Evolutionary conservation across 345 rosid genomes (phyloP), one percentile per base, ranked within the genome.

Genomic region (Eucalyptus marginata): DNA sequence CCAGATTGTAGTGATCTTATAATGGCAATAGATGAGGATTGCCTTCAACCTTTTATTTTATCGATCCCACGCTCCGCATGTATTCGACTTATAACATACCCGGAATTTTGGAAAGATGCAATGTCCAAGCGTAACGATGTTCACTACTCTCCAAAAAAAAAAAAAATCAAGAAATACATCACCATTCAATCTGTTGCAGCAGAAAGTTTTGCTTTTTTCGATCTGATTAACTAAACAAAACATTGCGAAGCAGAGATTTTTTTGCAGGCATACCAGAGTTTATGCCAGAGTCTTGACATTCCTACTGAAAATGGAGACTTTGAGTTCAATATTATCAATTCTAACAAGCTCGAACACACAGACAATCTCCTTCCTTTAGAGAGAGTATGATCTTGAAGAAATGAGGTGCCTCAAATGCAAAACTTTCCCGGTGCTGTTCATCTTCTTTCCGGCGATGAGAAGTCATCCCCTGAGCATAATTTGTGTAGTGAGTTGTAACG

Each of bases 91-190:
- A 51, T 51, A 51, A 51, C 54, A 3, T 51, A 51, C 18, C 54
- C 20, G 18, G 20, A 51, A 51, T 51, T 51, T 51, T 51, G 2
- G 54, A 16, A 52, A n/a, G n/a, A n/a, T n/a, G n/a, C 18, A 47
- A 1, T 47, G 1, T 47, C n/a, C 66, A 3, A 3, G 7, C 27
- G 31, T 12, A 0, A 5, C n/a, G n/a, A n/a, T 3, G 7, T 59
- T 64, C 1, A 4, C 36, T 14, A 14, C 33, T 64, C 36, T 64
- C 36, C 76, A n/a, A 13, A 6, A 14, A 64, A n/a, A 4, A n/a
- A n/a, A n/a, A n/a, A n/a, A n/a, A n/a, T n/a, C 5, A 14, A 5
- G 15, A 59, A 64, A 64, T n/a, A 3, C 76, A n/a, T 64, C 36
- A 14, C 76, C 76, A 64, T 64, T 27, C 40, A 14, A 0, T 64